A percentile compares a stretch with the other conserved stretches of the same genome.
Evolutionary conservation across 2,329 filamentous ascomycete species (phyloP).

Genomic region (Sclerotinia subarctica): DNA sequence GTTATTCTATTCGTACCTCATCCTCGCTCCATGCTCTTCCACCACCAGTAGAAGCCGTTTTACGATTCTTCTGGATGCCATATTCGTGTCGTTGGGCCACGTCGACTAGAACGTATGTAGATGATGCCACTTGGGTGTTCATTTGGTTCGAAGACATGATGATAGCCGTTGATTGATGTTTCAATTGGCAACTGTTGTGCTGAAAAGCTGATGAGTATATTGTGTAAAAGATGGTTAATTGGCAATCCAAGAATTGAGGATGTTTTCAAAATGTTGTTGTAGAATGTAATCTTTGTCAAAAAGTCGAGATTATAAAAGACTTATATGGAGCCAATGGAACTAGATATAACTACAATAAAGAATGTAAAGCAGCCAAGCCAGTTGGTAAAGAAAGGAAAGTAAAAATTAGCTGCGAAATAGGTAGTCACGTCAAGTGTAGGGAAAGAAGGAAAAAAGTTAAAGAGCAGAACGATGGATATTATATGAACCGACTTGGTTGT

Average conservation of each 20-base stretch:
- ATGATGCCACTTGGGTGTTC: constrained; percentile 37
- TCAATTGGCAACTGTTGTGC: constrained; percentile 24
- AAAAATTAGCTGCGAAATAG: constrained; percentile 38
- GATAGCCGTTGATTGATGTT: constrained; percentile 32
- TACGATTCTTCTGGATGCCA: constrained; percentile 62
- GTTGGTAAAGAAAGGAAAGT: constrained; percentile 50
- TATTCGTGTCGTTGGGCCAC: constrained; percentile 56
- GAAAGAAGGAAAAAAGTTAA: constrained; percentile 31
- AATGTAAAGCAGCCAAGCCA: constrained; percentile 53
- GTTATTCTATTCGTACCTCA: constrained; percentile 54
- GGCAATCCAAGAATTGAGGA: constrained; percentile 38
- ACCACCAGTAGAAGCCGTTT: constrained; percentile 67
- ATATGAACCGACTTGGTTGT: constrained; percentile 35
- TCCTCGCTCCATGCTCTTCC: constrained; percentile 83
- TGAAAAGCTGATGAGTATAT: constrained; percentile 22
- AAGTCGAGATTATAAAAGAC: constrained; percentile 25
- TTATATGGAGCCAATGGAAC: constrained; percentile 33
- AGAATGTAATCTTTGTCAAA: constrained; percentile 44
- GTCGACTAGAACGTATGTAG: constrained; percentile 45
- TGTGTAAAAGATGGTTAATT: constrained; percentile 34
- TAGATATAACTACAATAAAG: constrained; percentile 43
- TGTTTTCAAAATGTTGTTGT: constrained; percentile 41
- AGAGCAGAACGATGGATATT: constrained; percentile 28
- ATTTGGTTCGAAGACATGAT: constrained; percentile 39
- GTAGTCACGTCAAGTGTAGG: constrained; percentile 38